Evolutionary conservation across 148 eudicot species (phyloP).

Genomic region (Cornus controversa): DNA sequence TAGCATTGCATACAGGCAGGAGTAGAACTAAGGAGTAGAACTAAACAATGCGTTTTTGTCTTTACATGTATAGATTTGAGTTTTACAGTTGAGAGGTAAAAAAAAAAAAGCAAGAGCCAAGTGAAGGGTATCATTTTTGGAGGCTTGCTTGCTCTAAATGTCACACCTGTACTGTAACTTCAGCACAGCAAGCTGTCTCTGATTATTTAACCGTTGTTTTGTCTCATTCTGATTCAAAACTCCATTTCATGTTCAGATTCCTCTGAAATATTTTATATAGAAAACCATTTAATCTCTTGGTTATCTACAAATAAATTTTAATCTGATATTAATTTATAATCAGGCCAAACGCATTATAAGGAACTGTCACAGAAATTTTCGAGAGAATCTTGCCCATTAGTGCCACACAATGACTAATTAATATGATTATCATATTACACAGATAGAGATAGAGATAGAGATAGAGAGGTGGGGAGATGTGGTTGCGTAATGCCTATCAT

Average conservation of each 20-base stretch:
- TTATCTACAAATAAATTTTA: background rate
- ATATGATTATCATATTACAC: too few species aligned
- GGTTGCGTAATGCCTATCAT: too few species aligned
- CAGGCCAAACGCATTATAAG: background rate
- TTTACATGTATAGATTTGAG: too few species aligned
- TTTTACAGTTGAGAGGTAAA: too few species aligned
- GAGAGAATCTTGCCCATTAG: background rate
- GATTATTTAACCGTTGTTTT: constrained; percentile 20
- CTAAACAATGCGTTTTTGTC: too few species aligned
- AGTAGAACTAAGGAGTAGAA: too few species aligned
- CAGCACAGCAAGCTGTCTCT: background rate
- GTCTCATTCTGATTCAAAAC: constrained; percentile 13
- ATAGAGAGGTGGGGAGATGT: too few species aligned
- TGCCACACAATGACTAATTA: background rate
- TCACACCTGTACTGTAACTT: background rate
- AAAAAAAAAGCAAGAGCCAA: too few species aligned
- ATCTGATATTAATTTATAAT: background rate
- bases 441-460: too few species aligned
- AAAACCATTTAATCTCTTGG: background rate
- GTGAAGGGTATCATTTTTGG: too few species aligned
- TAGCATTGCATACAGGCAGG: too few species aligned
- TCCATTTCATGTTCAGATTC: constrained; percentile 3
- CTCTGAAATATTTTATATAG: background rate
- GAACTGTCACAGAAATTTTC: background rate
- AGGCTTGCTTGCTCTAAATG: background rate